Evolutionary conservation across 805 yeast species (phyloP).

Genomic region (Pichia californica): DNA sequence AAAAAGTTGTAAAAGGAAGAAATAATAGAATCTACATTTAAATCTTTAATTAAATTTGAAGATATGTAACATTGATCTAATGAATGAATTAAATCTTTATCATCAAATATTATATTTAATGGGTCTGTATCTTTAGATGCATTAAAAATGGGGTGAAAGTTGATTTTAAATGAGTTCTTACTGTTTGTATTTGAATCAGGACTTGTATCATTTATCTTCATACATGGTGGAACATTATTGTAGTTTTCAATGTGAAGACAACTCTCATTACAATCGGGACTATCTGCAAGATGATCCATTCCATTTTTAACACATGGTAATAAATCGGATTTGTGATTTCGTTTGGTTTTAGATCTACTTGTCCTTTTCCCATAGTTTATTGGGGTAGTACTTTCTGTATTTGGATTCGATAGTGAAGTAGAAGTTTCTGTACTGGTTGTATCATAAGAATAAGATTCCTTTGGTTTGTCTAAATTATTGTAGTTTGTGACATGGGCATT

Average conservation of each 20-base stretch:
- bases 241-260: slow-evolving; percentile 24
- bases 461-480: too few species aligned
- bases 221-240: slow-evolving; percentile 26
- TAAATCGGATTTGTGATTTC: slow-evolving; percentile 10
- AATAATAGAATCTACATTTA: slow-evolving; percentile 24
- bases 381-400: neutral
- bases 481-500: too few species aligned
- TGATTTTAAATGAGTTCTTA: slow-evolving; percentile 14
- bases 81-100: slow-evolving; percentile 10
- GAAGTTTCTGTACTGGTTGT: neutral
- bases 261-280: slow-evolving; percentile 19
- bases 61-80: slow-evolving; percentile 25
- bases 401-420: neutral
- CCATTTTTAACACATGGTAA: slow-evolving; percentile 28
- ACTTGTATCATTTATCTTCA: slow-evolving; percentile 13
- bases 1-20: slow-evolving; percentile 32
- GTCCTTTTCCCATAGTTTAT: neutral
- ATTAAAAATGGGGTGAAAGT: slow-evolving; percentile 28
- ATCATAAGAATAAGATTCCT: too few species aligned
- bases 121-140: slow-evolving; percentile 23
- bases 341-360: neutral
- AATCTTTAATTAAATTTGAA: slow-evolving; percentile 21
- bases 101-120: slow-evolving; percentile 23
- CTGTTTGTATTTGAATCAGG: neutral
- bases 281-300: slow-evolving; percentile 14